phyloP scores from a whole-genome alignment of 108 stramenopile genomes.

The Mediolabrus comicus region DNA sequence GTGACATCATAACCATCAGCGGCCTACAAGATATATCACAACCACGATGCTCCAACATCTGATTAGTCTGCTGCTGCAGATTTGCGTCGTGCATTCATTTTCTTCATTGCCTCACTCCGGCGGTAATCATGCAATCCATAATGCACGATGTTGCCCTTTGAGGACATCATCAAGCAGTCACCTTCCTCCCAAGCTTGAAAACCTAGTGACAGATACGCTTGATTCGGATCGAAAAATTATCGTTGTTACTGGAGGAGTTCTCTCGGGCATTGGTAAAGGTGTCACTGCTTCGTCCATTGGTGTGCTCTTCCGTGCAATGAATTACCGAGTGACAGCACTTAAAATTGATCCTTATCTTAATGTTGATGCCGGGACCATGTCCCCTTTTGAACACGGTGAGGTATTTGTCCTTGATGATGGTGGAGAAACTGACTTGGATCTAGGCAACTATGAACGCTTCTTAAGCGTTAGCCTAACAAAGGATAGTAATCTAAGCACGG shows the following conservation, averaged over 20 bases:
- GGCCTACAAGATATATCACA: not conserved
- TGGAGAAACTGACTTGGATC: slow-evolving; percentile 98
- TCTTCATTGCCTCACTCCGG: not conserved
- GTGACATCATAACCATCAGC: not conserved
- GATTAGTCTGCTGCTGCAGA: not conserved
- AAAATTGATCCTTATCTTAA: slow-evolving; percentile 99
- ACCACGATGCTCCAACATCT: not conserved
- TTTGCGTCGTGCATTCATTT: not conserved
- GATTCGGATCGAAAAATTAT: slow-evolving; percentile 50
- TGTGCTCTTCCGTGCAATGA: slow-evolving; percentile 89
- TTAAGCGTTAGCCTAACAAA: slow-evolving; percentile 83
- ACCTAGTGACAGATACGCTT: slow-evolving; percentile 25
- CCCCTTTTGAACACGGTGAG: slow-evolving; percentile 96
- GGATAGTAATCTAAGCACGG: slow-evolving; percentile 96
- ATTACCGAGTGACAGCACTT: slow-evolving; percentile 92
- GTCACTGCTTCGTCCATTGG: slow-evolving; percentile 97
- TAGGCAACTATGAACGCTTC: slow-evolving; percentile 99
- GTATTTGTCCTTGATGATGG: slow-evolving; percentile 96
- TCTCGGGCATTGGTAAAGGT: slow-evolving; percentile 97
- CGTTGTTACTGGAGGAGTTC: slow-evolving; percentile 97
- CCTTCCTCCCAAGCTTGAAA: slow-evolving; percentile 24
- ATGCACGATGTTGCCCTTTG: not conserved
- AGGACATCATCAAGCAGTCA: slow-evolving; percentile 6
- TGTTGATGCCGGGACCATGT: slow-evolving; percentile 97
- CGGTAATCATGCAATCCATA: not conserved